Conservation (phyloP, 805 yeast species). For the Diddensiella transvaalensis region DNA sequence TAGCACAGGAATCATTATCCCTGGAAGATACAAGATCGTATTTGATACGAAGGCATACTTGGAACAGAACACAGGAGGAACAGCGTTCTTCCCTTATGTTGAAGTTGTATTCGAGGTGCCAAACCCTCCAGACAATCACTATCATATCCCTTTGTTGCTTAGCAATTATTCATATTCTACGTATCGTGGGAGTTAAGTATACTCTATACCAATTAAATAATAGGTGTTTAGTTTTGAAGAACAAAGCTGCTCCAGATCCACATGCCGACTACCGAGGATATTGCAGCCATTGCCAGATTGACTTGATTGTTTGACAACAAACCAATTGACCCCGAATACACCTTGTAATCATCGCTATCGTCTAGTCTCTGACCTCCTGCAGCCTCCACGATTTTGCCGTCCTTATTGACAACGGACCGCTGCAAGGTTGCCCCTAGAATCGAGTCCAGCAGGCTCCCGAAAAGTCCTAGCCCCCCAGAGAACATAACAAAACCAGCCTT, state of each 20-base stretch:
- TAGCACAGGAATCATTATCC: slow-evolving; percentile 33
- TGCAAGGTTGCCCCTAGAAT: slow-evolving; percentile 42
- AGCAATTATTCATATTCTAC: slow-evolving; percentile 88
- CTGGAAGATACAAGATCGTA: slow-evolving; percentile 72
- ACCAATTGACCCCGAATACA: slow-evolving; percentile 34
- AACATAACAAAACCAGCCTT: slow-evolving; percentile 27
- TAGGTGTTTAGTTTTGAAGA: neutral
- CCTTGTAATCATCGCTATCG: slow-evolving; percentile 20
- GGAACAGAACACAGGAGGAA: slow-evolving; percentile 29
- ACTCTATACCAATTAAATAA: neutral
- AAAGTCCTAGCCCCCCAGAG: slow-evolving; percentile 34
- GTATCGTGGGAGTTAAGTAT: slow-evolving; percentile 73
- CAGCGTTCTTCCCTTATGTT: slow-evolving; percentile 82
- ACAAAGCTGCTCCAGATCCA: slow-evolving; percentile 20
- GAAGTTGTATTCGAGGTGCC: slow-evolving; percentile 72
- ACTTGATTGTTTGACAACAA: slow-evolving; percentile 41
- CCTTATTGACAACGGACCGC: slow-evolving; percentile 34
- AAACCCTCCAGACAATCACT: slow-evolving; percentile 70
- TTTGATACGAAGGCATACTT: slow-evolving; percentile 75
- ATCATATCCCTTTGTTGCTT: slow-evolving; percentile 82
- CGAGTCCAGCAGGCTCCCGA: slow-evolving; percentile 42
- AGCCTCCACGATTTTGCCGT: slow-evolving; percentile 37
- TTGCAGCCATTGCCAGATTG: slow-evolving; percentile 36
- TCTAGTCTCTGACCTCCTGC: slow-evolving; percentile 27
- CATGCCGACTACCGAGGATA: slow-evolving; percentile 32